Evolutionary conservation across 1,139 yeast species (phyloP).

Genomic region (Suhomyces bokatorum): DNA sequence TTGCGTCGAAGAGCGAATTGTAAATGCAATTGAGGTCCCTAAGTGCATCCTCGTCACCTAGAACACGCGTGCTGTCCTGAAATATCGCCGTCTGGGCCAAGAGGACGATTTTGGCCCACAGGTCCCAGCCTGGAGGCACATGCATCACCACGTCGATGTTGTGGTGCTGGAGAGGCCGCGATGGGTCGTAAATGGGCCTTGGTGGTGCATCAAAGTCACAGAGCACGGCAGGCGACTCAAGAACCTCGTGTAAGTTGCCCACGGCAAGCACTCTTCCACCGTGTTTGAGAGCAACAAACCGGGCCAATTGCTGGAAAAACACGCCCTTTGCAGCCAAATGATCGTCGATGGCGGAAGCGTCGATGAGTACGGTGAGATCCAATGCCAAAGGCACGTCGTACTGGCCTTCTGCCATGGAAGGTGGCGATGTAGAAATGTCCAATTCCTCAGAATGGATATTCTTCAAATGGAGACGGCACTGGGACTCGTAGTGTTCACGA

Average conservation of each 20-base stretch:
- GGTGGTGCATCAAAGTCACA: not conserved
- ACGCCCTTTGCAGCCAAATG: conserved; percentile 25
- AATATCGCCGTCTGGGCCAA: conserved; percentile 33
- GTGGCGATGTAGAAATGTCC: not conserved
- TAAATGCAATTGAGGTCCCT: conserved; percentile 16
- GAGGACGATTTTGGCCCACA: conserved; percentile 50
- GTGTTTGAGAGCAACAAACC: conserved; percentile 50
- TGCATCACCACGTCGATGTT: conserved; percentile 24
- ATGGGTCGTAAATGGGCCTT: conserved; percentile 14
- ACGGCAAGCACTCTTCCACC: conserved; percentile 35
- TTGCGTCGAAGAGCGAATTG: conserved; percentile 11
- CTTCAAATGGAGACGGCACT: conserved; percentile 8
- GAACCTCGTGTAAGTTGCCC: conserved; percentile 13
- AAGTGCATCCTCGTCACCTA: conserved; percentile 16
- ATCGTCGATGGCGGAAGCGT: conserved; percentile 17
- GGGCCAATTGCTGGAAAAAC: conserved; percentile 51
- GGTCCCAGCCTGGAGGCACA: conserved; percentile 54
- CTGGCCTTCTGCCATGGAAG: conserved; percentile 16
- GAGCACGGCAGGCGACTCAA: conserved; percentile 5
- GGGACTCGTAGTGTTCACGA: not conserved
- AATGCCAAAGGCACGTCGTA: conserved; percentile 24
- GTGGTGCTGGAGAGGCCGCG: conserved; percentile 4
- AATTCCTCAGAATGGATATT: conserved; percentile 6
- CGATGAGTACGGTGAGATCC: conserved; percentile 21
- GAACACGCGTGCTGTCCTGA: conserved; percentile 11